A percentile compares a stretch with the other conserved stretches of the same genome.
phyloP scores from a whole-genome alignment of 768 basidiomycete species.

The Terana coerulea region DNA sequence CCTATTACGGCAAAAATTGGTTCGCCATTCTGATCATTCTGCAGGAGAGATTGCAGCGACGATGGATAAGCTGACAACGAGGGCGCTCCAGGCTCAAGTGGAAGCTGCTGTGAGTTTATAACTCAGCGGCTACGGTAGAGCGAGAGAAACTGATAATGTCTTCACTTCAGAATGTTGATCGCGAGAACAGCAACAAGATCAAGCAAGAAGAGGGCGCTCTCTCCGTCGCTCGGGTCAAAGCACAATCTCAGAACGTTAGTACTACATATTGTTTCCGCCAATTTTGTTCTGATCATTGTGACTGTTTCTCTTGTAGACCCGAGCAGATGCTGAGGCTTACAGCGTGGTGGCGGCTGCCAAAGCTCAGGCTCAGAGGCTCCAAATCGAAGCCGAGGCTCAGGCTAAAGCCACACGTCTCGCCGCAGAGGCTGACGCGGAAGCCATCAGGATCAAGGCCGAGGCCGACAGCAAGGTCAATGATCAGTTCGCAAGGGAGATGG shows the following conservation, averaged over 20 bases:
- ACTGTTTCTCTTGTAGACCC: constrained; percentile 35
- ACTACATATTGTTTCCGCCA: background rate
- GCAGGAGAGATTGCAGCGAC: constrained; percentile 78
- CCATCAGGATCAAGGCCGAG: constrained; percentile 56
- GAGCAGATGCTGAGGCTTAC: constrained; percentile 77
- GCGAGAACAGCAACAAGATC: constrained; percentile 85
- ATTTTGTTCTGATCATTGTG: background rate
- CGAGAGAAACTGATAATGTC: background rate
- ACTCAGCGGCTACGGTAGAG: no score
- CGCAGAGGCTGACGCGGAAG: constrained; percentile 72
- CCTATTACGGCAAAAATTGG: background rate
- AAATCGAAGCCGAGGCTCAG: constrained; percentile 73
- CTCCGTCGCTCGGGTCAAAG: constrained; percentile 73
- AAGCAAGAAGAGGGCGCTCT: constrained; percentile 82
- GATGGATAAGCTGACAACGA: constrained; percentile 82
- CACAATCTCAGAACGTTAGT: constrained; percentile 51
- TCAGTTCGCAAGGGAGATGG: constrained; percentile 74
- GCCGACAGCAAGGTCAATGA: constrained; percentile 63
- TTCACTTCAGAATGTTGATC: constrained; percentile 70
- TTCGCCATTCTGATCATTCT: background rate
- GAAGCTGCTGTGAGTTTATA: constrained; percentile 64
- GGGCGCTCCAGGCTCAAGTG: constrained; percentile 83
- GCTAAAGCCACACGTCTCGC: constrained; percentile 75
- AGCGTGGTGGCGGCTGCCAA: constrained; percentile 68
- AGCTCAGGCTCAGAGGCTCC: constrained; percentile 60